Base-by-base conservation (phyloP, 192 early-diverging fungal species). In the Kappamyces sp. region DNA sequence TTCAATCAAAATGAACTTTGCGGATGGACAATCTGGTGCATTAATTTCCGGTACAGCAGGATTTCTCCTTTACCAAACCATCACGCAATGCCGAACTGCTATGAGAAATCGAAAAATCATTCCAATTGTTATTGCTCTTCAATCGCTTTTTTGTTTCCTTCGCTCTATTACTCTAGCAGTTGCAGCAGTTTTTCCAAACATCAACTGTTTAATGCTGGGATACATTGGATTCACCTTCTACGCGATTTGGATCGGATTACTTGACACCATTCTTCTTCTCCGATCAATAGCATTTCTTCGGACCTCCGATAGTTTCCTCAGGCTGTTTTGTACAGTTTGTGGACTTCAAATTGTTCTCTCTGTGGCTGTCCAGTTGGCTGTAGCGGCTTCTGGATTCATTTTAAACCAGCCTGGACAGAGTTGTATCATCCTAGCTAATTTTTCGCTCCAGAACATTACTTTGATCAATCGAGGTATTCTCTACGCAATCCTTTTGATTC, bases 371-470 rank as follows among this genome's bases (percentile, higher is more conserved):
- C 36, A 55, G 37, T 43, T 30, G 9, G 40, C 15, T 34, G 37
- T 55, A 4, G 54, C 54, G 30, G n/a, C 54, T 3, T 40, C 54
- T 5, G 54, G 15, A 5, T 55, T 40, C 37, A 55, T 4, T 30
- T 7, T 55, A 4, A 35, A 35, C 14, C 30, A 30, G 12, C 9
- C 11, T 6, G 4, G 9, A 4, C 29, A 35, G 31, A 30, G 30
- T 30, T 55, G 54, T n/a, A 55, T 40, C 37, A 34, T 55, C 7
- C n/a, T 40, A 5, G 54, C 54, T 22, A 34, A 55, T n/a, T 55
- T 55, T 30, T 29, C 4, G 31, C 15, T 39, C 4, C 36, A 37
- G 22, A 55, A 12, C 3, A 30, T 14, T 6, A 40, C 37, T 12
- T 4, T 53, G 51, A 29, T 53, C 30, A 53, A 53, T 38, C 51